phyloP scores from a whole-genome alignment of 768 basidiomycete species.

The Imleria badia region DNA sequence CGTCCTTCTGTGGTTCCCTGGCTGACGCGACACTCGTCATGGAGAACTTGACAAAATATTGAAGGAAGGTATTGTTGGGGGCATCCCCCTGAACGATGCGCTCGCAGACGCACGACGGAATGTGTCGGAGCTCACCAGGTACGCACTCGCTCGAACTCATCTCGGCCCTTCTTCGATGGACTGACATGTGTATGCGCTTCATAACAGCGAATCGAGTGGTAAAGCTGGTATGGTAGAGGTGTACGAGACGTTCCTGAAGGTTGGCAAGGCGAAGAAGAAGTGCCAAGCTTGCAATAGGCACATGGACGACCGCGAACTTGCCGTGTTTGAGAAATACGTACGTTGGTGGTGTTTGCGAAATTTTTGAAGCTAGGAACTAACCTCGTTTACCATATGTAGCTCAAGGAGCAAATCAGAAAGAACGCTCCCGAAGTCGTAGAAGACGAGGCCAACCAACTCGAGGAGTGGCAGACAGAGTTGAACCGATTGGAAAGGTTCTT shows the following conservation, averaged over 20 bases:
- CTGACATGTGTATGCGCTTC: background rate
- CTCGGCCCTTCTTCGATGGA: background rate
- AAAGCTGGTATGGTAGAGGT: slow-evolving; percentile 41
- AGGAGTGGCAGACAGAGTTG: slow-evolving; percentile 61
- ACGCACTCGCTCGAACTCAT: background rate
- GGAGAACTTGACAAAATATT: slow-evolving; percentile 45
- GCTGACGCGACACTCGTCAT: background rate
- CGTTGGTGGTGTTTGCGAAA: slow-evolving; percentile 15
- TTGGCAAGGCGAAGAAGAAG: slow-evolving; percentile 59
- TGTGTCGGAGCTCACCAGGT: slow-evolving; percentile 23
- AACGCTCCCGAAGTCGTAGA: slow-evolving; percentile 46
- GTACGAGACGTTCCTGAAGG: slow-evolving; percentile 55
- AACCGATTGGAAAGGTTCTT: slow-evolving; percentile 55
- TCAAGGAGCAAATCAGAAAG: slow-evolving; percentile 61
- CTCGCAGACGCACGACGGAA: slow-evolving; percentile 38
- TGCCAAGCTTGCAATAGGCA: slow-evolving; percentile 79
- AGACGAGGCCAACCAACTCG: slow-evolving; percentile 36
- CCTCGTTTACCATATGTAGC: slow-evolving; percentile 38
- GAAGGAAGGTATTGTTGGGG: slow-evolving; percentile 39
- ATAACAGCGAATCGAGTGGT: slow-evolving; percentile 16
- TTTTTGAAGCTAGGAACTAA: background rate
- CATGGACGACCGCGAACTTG: slow-evolving; percentile 53
- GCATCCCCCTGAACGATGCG: slow-evolving; percentile 44
- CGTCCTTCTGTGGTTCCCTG: background rate
- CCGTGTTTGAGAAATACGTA: slow-evolving; percentile 72